Conservation (phyloP, 805 yeast species). For the Grigorovia transvaalensis region DNA sequence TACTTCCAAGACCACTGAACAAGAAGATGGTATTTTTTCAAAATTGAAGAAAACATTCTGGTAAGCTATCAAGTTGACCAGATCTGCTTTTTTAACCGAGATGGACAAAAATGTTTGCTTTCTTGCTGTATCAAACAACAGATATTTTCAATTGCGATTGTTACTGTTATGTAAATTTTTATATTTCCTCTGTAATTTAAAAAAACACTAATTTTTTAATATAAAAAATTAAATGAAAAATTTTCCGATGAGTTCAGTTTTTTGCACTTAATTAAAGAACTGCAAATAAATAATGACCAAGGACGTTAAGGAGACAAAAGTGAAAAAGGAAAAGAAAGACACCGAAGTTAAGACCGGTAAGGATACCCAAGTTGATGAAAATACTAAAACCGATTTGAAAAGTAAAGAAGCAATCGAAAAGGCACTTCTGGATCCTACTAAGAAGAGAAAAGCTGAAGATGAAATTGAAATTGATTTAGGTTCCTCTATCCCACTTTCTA, state of each 20-base stretch:
- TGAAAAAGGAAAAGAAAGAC: background rate
- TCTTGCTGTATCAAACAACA: background rate
- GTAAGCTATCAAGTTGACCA: background rate
- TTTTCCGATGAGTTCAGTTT: constrained; percentile 3
- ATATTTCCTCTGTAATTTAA: background rate
- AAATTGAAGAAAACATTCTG: constrained; percentile 2
- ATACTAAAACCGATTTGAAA: background rate
- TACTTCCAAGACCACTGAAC: background rate
- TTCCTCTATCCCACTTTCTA: constrained; percentile 75
- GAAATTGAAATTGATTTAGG: constrained; percentile 61
- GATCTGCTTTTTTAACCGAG: background rate
- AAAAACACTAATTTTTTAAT: background rate
- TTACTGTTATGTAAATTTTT: background rate
- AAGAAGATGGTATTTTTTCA: background rate
- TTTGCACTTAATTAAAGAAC: background rate
- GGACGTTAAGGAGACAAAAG: background rate
- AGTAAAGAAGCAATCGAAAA: constrained; percentile 20
- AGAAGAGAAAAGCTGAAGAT: constrained; percentile 32
- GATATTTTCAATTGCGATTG: background rate
- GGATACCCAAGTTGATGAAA: background rate
- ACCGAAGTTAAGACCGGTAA: background rate
- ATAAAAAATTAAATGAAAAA: background rate
- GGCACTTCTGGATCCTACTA: constrained; percentile 28
- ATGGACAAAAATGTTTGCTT: background rate
- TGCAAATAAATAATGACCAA: background rate